These are phyloP conservation scores for Nitzschia palea DNA, from an alignment of 108 stramenopile genomes.

Conservation along the genomic window DNA sequence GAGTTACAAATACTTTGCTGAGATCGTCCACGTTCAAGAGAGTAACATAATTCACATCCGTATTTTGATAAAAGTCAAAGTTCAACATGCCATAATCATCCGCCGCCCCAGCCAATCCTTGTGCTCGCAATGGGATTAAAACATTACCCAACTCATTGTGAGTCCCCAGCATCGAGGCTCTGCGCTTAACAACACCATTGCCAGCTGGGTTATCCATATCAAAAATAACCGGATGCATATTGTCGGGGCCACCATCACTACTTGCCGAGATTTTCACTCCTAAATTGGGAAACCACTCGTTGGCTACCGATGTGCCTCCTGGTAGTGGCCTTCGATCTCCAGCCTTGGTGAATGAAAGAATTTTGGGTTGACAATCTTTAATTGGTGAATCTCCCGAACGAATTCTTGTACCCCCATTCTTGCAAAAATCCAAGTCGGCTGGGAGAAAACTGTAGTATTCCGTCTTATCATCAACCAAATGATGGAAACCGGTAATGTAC, in stretches of 20 bases:
- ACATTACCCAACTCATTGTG: slow-evolving; percentile 23
- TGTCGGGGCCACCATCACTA: slow-evolving; percentile 16
- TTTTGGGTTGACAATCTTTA: not conserved
- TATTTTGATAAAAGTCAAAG: slow-evolving; percentile 19
- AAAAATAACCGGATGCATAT: slow-evolving; percentile 25
- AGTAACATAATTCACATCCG: slow-evolving; percentile 8
- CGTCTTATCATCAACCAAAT: slow-evolving; percentile 1
- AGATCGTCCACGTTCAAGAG: slow-evolving; percentile 11
- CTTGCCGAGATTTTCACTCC: slow-evolving; percentile 20
- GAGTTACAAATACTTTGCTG: slow-evolving; percentile 10
- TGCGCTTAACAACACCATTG: not conserved
- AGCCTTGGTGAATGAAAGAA: slow-evolving; percentile 16
- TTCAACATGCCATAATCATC: slow-evolving; percentile 17
- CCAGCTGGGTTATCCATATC: slow-evolving; percentile 4
- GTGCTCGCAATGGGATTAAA: not conserved
- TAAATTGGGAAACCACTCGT: slow-evolving; percentile 21
- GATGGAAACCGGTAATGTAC: slow-evolving; percentile 4
- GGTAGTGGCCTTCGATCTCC: slow-evolving; percentile 12
- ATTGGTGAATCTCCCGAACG: slow-evolving; percentile 2
- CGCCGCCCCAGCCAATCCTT: slow-evolving; percentile 1
- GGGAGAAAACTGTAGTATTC: slow-evolving; percentile 2
- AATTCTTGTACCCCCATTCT: slow-evolving; percentile 7
- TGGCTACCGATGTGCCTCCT: slow-evolving; percentile 13
- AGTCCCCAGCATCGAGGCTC: not conserved
- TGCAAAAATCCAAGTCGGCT: not conserved